Evolutionary conservation across 441 rosid species (phyloP), one percentile per base, ranked within the genome.

Genomic region (Populus hybrid): DNA sequence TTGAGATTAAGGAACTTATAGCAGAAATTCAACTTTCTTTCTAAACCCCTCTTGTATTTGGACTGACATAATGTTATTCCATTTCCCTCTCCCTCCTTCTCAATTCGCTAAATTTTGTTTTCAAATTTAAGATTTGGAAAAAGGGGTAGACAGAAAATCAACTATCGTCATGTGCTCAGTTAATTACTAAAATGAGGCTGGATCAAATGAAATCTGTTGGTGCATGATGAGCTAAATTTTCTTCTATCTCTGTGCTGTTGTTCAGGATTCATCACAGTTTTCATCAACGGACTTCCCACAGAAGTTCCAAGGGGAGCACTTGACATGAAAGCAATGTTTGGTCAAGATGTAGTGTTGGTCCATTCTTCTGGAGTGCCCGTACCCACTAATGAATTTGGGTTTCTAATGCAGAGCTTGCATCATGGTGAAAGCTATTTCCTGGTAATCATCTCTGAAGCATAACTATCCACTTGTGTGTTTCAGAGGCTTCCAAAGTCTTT

Each of bases 361-460:
- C 93, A 92, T 77, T 88, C 97, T 71, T 89, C 97, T 30, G 99
- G 99, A 10, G 76, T 94, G 38, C 89, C 93, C 24, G 72, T 95
- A 26, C 98, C 97, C 32, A 79, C 81, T 30, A 92, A 91, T 84
- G 97, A 91, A 76, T 92, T 85, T 83, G 98, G 99, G 26, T 86
- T 84, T 72, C 79, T 89, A 80, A 84, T 95, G 86, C 95, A 92
- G 72, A 85, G 84, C 86, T 90, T 95, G 88, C 93, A 91, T 75
- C 95, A 88, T 75, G 98, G 99, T 74, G 97, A 94, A 88, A 88
- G 94, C 87, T 95, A 95, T 85, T 95, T 92, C 85, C 93, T 94
- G 92, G 99, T 95, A 89, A 82, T 74, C 73, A 50, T 68, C 40
- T 65, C 11, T 42, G 12, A 16, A 75, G 26, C 8, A 18, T 70